Evolutionary conservation across 257 asterid species (phyloP), one percentile per base, ranked within the genome.

Genomic region (Plantago major): DNA sequence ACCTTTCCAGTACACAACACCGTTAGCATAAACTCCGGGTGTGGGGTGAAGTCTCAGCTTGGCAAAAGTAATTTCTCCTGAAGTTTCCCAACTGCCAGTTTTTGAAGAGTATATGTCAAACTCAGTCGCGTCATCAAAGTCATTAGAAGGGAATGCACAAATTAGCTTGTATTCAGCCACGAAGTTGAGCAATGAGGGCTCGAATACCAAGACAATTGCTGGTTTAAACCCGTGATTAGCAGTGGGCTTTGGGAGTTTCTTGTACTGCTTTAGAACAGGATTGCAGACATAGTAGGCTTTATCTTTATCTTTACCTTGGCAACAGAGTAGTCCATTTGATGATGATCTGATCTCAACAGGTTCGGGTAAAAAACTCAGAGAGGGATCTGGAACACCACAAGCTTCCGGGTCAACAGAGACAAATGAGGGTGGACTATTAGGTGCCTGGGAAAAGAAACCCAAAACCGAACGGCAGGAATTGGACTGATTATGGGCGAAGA

Each of bases 331-430:
- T 66, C 89, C 85, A 70, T 77, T 79, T 9, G 83, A 72, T 30
- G 89, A 74, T 40, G 86, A 77, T 68, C 38, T 63, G 42, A 82
- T 68, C 40, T 62, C 75, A 66, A 82, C 82, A 55, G 78, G 76
- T 40, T 65, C 85, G 15, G 85, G 89, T 50, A 82, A 53, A 70
- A 82, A 79, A 11, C 55, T 47, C 48, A 82, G 58, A 38, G 42
- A 22, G 15, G 85, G 82, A 58, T 79, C 84, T n/a, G 89, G 85
- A 38, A 82, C 77, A 33, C 85, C 89, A 68, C 77, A 79, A 48
- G 77, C 54, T 33, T n/a, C 56, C 33, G 67, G 42, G n/a, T 74
- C 79, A 47, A 66, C 65, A 6, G 83, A 28, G 53, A 77, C 1
- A 30, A 82, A 47, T 1, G 30, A 46, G 85, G 96, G 68, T 50